phyloP scores from a whole-genome alignment of 257 asterid genomes.

The Solanum piurae region DNA sequence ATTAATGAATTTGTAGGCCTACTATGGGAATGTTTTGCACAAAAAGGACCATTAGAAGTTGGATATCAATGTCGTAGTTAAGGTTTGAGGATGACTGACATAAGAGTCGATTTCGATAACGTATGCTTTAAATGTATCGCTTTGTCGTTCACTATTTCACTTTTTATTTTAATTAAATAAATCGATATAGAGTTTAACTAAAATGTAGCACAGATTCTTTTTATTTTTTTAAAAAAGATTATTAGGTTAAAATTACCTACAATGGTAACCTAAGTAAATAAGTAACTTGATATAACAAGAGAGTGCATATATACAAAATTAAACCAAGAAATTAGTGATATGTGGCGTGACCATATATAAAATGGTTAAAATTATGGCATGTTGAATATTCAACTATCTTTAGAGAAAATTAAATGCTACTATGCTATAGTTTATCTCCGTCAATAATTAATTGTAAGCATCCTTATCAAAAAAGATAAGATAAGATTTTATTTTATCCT shows the following conservation, averaged over 20 bases:
- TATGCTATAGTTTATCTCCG: not conserved
- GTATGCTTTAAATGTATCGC: not conserved
- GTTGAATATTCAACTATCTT: not conserved
- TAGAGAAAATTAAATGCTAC: not conserved
- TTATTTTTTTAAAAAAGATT: not conserved
- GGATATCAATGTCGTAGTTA: constrained; percentile 1
- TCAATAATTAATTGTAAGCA: not conserved
- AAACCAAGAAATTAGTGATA: not conserved
- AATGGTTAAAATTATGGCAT: not conserved
- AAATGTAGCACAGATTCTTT: not conserved
- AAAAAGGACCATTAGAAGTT: constrained; percentile 2
- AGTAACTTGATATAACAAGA: not conserved
- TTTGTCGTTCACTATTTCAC: not conserved
- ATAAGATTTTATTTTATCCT: not conserved
- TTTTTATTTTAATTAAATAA: not conserved
- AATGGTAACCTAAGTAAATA: not conserved
- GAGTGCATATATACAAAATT: not conserved
- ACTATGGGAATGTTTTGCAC: constrained; percentile 3
- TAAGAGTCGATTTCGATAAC: not conserved
- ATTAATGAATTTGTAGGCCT: not conserved
- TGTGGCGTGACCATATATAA: not conserved
- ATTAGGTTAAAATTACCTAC: not conserved
- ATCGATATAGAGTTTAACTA: not conserved
- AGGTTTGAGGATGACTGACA: not conserved
- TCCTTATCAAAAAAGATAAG: not conserved